Evolutionary conservation across 192 early-diverging fungal species (phyloP), one percentile per base, ranked within the genome.

Genomic region (Phycomyces blakesleeanus): DNA sequence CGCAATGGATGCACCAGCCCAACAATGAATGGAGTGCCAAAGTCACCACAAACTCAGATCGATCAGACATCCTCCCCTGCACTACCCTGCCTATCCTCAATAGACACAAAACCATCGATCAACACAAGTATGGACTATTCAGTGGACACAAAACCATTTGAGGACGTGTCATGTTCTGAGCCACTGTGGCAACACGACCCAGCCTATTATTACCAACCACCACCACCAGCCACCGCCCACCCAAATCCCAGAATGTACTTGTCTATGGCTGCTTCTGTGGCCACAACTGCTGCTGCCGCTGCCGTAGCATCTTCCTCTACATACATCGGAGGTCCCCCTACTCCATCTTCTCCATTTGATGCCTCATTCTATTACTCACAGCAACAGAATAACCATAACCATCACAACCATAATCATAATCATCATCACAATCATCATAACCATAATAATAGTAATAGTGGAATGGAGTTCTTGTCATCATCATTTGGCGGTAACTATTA

Each of bases 1-100:
- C 51, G 66, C 34, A 68, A 68, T 21, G 60, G 66, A 10, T 61
- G 66, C 22, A 51, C 53, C 8, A 61, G 59, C 24, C 59, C 59
- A 47, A 55, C 38, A 7, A 51, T 57, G 18, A 57, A 22, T 18
- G 34, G 29, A 10, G 12, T 57, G 0, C 56, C 24, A 47, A 47
- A 47, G 18, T 18, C 18, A 47, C 18, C 44, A 47, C 18, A 14
- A 3, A 11, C 18, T 3, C 44, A 47, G 18, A 18, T 14, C 44
- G 44, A 47, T 47, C 44, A 47, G 44, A 18, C 44, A 47, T 47
- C 4, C 18, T 47, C 44, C 12, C 44, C 44, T 47, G 18, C 15
- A 3, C 44, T 18, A n/a, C 44, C 44, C 44, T 47, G 44, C 0
- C 29, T 29, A 3, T 1, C 51, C 5, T 25, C 49, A 5, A 15